Conservation (phyloP, 768 basidiomycete genomes). For the Naganishia kalamii region DNA sequence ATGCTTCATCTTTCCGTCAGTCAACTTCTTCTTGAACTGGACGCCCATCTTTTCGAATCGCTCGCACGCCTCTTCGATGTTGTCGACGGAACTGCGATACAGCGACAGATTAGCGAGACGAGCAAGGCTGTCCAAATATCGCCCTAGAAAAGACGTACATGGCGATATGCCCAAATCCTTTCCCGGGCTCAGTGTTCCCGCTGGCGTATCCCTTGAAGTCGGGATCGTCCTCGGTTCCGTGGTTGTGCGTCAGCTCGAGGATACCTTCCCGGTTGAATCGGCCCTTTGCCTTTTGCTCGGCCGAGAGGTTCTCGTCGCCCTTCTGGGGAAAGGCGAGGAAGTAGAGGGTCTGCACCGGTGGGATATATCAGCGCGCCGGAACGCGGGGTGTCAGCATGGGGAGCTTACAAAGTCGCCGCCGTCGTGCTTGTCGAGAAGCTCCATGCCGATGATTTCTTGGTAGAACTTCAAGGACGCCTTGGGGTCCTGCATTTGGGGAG, state of each 20-base stretch:
- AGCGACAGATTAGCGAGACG: background rate
- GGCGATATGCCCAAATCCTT: constrained; percentile 80
- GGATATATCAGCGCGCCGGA: constrained; percentile 15
- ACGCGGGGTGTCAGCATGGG: background rate
- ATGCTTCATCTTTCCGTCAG: constrained; percentile 73
- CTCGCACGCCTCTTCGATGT: constrained; percentile 74
- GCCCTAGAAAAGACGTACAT: constrained; percentile 46
- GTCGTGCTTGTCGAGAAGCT: constrained; percentile 51
- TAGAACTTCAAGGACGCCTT: constrained; percentile 76
- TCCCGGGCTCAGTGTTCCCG: constrained; percentile 77
- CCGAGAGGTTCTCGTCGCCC: constrained; percentile 49
- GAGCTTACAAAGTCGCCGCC: constrained; percentile 19
- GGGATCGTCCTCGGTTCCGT: constrained; percentile 76
- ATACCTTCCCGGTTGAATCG: constrained; percentile 66
- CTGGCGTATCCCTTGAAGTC: constrained; percentile 73
- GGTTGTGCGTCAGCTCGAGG: constrained; percentile 80
- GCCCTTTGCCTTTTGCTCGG: constrained; percentile 54
- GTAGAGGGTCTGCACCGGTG: constrained; percentile 56
- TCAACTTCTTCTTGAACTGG: constrained; percentile 75
- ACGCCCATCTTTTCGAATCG: constrained; percentile 76
- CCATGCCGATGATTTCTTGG: constrained; percentile 65
- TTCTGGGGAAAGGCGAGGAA: constrained; percentile 75
- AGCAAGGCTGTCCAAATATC: background rate
- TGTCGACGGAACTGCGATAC: constrained; percentile 56
- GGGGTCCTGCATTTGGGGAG: constrained; percentile 63